phyloP scores from a whole-genome alignment of 2,329 filamentous ascomycete species.

The Sarocladium strictum region DNA sequence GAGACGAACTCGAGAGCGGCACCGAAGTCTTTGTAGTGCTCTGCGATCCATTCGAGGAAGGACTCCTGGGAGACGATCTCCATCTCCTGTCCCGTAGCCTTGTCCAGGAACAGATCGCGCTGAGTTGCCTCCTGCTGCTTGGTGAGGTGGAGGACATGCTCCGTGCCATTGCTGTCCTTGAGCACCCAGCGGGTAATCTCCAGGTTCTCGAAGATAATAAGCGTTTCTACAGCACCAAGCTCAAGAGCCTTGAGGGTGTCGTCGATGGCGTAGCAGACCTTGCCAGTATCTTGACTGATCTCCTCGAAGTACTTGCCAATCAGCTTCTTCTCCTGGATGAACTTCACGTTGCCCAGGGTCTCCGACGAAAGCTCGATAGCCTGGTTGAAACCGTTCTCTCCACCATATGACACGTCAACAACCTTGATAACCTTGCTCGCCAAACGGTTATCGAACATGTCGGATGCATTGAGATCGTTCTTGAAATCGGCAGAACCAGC shows the following conservation, averaged over 20 bases:
- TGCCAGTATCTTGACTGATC: slow-evolving; percentile 95
- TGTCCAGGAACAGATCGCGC: slow-evolving; percentile 87
- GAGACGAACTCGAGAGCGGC: slow-evolving; percentile 95
- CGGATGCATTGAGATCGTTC: slow-evolving; percentile 95
- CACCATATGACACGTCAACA: slow-evolving; percentile 96
- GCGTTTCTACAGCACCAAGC: slow-evolving; percentile 84
- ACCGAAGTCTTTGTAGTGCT: slow-evolving; percentile 97
- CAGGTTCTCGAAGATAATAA: slow-evolving; percentile 97
- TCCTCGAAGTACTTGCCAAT: slow-evolving; percentile 99
- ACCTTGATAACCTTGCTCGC: slow-evolving; percentile 97
- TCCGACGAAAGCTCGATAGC: slow-evolving; percentile 93
- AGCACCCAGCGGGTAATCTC: slow-evolving; percentile 90
- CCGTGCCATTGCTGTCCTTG: slow-evolving; percentile 67
- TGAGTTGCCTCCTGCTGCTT: slow-evolving; percentile 67
- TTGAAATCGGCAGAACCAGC: slow-evolving; percentile 99
- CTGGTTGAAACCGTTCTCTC: slow-evolving; percentile 99
- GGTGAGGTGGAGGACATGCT: slow-evolving; percentile 78
- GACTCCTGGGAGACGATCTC: slow-evolving; percentile 80
- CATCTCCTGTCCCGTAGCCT: slow-evolving; percentile 95
- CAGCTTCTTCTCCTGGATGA: slow-evolving; percentile 99
- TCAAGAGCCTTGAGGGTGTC: slow-evolving; percentile 97
- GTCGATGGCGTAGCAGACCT: slow-evolving; percentile 95
- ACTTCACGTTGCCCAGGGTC: slow-evolving; percentile 98
- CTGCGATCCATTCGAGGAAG: slow-evolving; percentile 99
- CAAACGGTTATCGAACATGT: slow-evolving; percentile 92